These are phyloP conservation scores for Suillus lakei DNA, from an alignment of 768 basidiomycete species.

Conservation along the genomic window DNA sequence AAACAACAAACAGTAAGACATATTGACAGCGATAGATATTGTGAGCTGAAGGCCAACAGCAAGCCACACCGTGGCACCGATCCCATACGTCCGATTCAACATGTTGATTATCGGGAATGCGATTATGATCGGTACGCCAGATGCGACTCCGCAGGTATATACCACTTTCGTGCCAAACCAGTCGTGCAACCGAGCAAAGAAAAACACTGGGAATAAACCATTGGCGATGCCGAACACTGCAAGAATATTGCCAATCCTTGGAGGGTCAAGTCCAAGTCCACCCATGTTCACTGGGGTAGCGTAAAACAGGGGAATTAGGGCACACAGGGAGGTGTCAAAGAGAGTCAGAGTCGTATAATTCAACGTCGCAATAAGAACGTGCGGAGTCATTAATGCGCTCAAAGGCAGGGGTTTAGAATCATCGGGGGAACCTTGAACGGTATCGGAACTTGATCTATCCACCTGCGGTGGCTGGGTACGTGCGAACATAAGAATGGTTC, in stretches of 20 bases:
- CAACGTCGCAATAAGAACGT: slow-evolving; percentile 54
- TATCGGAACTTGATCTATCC: background rate
- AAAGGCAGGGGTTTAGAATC: slow-evolving; percentile 43
- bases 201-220: slow-evolving; percentile 59
- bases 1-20: slow-evolving; percentile 39
- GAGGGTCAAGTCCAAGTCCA: slow-evolving; percentile 17
- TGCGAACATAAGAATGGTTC: background rate
- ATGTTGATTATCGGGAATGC: slow-evolving; percentile 50
- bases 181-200: slow-evolving; percentile 60
- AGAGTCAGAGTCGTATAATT: slow-evolving; percentile 66
- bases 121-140: slow-evolving; percentile 48
- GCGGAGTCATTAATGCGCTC: slow-evolving; percentile 48
- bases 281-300: slow-evolving; percentile 21
- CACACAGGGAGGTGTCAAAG: slow-evolving; percentile 63
- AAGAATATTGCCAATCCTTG: slow-evolving; percentile 25
- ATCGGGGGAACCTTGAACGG: background rate
- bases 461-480: background rate
- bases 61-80: slow-evolving; percentile 49
- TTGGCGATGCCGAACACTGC: slow-evolving; percentile 23
- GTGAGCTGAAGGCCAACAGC: slow-evolving; percentile 50
- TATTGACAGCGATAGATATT: slow-evolving; percentile 36
- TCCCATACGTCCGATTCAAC: slow-evolving; percentile 41
- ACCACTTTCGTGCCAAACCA: slow-evolving; percentile 62
- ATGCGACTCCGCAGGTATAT: slow-evolving; percentile 43
- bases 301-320: slow-evolving; percentile 34